These are phyloP conservation scores for Sphaerulina musiva DNA, from an alignment of 2,329 filamentous ascomycete species.

Conservation along the genomic window DNA sequence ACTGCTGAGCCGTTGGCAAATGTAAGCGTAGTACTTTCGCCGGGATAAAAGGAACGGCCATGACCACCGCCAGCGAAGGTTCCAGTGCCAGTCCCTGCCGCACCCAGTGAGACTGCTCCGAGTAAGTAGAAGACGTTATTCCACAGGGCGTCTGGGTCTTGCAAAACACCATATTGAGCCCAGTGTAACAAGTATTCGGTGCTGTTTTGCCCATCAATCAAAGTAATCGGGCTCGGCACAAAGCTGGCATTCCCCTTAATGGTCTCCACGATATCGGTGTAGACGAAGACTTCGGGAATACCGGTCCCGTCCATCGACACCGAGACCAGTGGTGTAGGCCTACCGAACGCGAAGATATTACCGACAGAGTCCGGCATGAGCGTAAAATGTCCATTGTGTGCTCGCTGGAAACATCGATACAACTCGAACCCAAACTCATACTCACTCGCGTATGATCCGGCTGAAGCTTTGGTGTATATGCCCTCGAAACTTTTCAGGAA, in stretches of 20 bases:
- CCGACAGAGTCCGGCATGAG: constrained; percentile 51
- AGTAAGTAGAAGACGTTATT: constrained; percentile 46
- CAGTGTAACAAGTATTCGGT: constrained; percentile 45
- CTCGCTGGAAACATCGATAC: constrained; percentile 46
- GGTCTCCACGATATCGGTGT: constrained; percentile 42
- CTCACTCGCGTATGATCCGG: constrained; percentile 36
- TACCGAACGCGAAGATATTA: constrained; percentile 46
- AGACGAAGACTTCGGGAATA: constrained; percentile 53
- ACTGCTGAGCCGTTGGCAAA: constrained; percentile 42
- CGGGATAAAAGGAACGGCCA: constrained; percentile 41
- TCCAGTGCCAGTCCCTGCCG: constrained; percentile 37
- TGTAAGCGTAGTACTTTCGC: constrained; percentile 38
- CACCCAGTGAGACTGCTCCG: constrained; percentile 39
- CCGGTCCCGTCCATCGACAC: constrained; percentile 55
- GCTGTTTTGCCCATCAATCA: constrained; percentile 54
- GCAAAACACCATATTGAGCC: constrained; percentile 44
- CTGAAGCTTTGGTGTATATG: constrained; percentile 37
- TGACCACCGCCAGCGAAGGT: constrained; percentile 42
- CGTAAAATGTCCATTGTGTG: constrained; percentile 60
- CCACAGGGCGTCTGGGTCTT: constrained; percentile 54
- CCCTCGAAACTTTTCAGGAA: constrained; percentile 36
- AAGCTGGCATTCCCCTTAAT: constrained; percentile 38
- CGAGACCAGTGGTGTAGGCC: constrained; percentile 50
- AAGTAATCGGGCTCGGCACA: constrained; percentile 44
- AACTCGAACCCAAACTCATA: constrained; percentile 48